Evolutionary conservation across 2,329 filamentous ascomycete genomes (phyloP).

Genomic region (Diaporthe humulicola): DNA sequence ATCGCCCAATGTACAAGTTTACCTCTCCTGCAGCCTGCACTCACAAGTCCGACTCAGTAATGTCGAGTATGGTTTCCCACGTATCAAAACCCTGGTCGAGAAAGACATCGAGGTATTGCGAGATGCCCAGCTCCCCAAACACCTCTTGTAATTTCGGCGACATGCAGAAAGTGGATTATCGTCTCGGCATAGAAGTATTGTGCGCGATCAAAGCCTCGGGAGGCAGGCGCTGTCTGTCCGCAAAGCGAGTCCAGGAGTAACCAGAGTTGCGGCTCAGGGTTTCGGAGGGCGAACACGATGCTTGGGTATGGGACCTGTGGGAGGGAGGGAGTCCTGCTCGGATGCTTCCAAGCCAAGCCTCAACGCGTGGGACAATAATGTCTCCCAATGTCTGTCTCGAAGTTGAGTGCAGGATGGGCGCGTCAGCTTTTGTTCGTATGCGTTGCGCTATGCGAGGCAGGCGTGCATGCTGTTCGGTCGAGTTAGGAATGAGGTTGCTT

Average conservation of each 20-base stretch:
- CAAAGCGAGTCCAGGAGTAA: neutral
- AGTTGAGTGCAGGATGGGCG: neutral
- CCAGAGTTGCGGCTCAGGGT: neutral
- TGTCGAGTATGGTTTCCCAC: slow-evolving; percentile 87
- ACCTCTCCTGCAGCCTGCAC: slow-evolving; percentile 47
- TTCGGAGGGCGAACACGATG: neutral
- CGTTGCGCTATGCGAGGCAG: slow-evolving; percentile 21
- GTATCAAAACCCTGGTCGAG: slow-evolving; percentile 86
- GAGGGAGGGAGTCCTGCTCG: neutral
- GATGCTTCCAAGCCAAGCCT: neutral
- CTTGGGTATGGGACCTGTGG: neutral
- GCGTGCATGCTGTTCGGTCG: slow-evolving; percentile 28
- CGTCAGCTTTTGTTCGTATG: slow-evolving; percentile 1
- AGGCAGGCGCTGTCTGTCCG: slow-evolving; percentile 11
- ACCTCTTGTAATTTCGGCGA: slow-evolving; percentile 73
- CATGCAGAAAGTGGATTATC: slow-evolving; percentile 57
- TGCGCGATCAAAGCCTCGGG: slow-evolving; percentile 35
- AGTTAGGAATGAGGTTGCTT: neutral
- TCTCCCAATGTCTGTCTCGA: neutral
- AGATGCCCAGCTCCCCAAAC: slow-evolving; percentile 81
- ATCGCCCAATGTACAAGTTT: slow-evolving; percentile 22
- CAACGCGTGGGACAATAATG: neutral
- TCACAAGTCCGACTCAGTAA: slow-evolving; percentile 86
- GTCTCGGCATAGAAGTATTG: slow-evolving; percentile 19
- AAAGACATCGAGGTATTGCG: slow-evolving; percentile 81